These are phyloP conservation scores for Debaryomyces castellii DNA, from an alignment of 805 yeast genomes.

Conservation along the genomic window DNA sequence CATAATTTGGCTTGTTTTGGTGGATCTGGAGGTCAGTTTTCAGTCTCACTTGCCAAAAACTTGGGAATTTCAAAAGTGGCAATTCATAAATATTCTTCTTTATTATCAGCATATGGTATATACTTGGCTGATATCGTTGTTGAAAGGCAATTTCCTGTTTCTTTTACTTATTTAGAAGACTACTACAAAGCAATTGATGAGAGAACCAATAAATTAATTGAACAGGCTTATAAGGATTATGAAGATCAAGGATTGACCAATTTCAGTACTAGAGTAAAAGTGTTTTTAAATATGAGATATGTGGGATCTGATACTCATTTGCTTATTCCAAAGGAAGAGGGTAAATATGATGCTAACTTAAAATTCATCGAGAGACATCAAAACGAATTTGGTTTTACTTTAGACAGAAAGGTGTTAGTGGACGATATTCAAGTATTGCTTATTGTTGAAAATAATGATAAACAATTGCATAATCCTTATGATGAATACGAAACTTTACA, in stretches of 20 bases:
- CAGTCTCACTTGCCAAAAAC: conserved; percentile 28
- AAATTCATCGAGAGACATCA: conserved; percentile 29
- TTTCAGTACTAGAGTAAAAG: conserved; percentile 52
- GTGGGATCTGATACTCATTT: conserved; percentile 88
- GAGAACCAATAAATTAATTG: conserved; percentile 10
- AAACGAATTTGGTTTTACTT: conserved; percentile 36
- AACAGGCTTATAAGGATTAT: conserved; percentile 22
- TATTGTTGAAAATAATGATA: conserved; percentile 56
- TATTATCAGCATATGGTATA: conserved; percentile 35
- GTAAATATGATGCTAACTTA: conserved; percentile 20
- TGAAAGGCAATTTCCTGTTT: conserved; percentile 36
- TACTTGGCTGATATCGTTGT: conserved; percentile 33
- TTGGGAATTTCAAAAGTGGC: conserved; percentile 27
- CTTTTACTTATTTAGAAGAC: conserved; percentile 31
- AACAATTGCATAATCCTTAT: conserved; percentile 53
- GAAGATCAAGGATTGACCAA: conserved; percentile 50
- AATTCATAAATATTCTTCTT: conserved; percentile 33
- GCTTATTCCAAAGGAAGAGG: conserved; percentile 51
- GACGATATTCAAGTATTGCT: conserved; percentile 46
- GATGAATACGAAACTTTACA: conserved; percentile 24
- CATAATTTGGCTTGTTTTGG: conserved; percentile 36
- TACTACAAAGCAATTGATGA: conserved; percentile 8
- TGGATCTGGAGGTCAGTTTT: conserved; percentile 38
- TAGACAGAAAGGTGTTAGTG: conserved; percentile 34
- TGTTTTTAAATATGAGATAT: conserved; percentile 74